Conservation (phyloP, 192 early-diverging fungal species). For the Chytriomyces sp. region DNA sequence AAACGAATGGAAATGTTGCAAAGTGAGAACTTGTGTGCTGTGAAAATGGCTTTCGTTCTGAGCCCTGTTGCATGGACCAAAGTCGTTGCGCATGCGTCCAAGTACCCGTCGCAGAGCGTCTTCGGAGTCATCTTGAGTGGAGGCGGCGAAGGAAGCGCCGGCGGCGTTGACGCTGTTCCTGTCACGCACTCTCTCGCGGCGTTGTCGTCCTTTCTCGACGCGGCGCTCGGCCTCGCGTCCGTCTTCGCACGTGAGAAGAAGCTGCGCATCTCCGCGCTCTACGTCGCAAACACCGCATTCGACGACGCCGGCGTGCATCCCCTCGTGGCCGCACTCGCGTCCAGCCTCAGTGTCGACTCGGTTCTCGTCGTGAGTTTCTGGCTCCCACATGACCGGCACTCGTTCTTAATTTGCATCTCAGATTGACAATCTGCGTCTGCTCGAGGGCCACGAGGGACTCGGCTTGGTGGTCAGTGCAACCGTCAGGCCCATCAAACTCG, state of each 20-base stretch:
- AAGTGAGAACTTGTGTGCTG: too few relatives aligned
- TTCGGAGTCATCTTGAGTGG: constrained; percentile 76
- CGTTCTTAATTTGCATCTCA: not conserved
- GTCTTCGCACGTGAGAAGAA: not conserved
- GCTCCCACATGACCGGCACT: too few relatives aligned
- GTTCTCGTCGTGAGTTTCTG: constrained; percentile 22
- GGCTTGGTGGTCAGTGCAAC: constrained; percentile 10
- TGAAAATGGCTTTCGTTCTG: not conserved
- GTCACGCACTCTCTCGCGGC: constrained; percentile 80
- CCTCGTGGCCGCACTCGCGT: constrained; percentile 3
- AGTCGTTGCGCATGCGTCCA: constrained; percentile 78
- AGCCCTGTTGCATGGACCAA: constrained; percentile 67
- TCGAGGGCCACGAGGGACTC: not conserved
- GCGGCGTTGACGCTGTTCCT: constrained; percentile 75
- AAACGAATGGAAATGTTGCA: too few relatives aligned
- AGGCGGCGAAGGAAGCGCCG: constrained; percentile 20
- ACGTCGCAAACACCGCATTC: constrained; percentile 7
- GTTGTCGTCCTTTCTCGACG: constrained; percentile 81
- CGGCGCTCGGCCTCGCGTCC: constrained; percentile 77
- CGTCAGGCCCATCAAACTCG: too few relatives aligned
- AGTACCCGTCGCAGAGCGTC: constrained; percentile 76
- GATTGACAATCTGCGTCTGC: constrained; percentile 22
- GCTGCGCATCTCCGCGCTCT: constrained; percentile 5
- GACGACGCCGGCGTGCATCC: constrained; percentile 6
- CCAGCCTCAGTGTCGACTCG: not conserved